phyloP scores from a whole-genome alignment of 2,329 filamentous ascomycete genomes.

The Arthrobotrys sphaeroides region DNA sequence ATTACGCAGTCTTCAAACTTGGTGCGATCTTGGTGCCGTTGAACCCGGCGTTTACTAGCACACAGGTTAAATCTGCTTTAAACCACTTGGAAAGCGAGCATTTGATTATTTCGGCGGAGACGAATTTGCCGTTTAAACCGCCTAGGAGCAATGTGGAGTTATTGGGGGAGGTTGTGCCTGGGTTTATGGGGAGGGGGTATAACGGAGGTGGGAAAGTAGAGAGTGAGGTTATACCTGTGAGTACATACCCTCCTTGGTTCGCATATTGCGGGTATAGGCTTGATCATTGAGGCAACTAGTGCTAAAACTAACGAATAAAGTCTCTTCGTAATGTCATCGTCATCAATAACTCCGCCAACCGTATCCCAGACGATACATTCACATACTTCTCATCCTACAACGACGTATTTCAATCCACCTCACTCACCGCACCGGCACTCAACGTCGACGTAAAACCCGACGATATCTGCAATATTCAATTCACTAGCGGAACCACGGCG shows the following conservation, averaged over 20 bases:
- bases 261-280: conserved; percentile 9
- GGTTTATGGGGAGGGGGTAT: conserved; percentile 59
- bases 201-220: conserved; percentile 14
- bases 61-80: conserved; percentile 80
- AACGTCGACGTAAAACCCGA: conserved; percentile 63
- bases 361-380: conserved; percentile 64
- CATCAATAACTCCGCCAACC: conserved; percentile 76
- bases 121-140: conserved; percentile 77
- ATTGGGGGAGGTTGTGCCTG: conserved; percentile 62
- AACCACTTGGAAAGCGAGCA: conserved; percentile 77
- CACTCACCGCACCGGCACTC: not conserved
- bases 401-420: conserved; percentile 60
- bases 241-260: conserved; percentile 57
- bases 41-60: conserved; percentile 85
- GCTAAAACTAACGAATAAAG: conserved; percentile 64
- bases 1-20: conserved; percentile 89
- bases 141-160: conserved; percentile 61
- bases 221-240: conserved; percentile 38
- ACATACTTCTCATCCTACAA: conserved; percentile 64
- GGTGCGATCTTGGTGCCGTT: conserved; percentile 94
- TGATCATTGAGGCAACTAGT: too few species aligned
- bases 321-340: conserved; percentile 76
- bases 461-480: conserved; percentile 93
- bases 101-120: conserved; percentile 85
- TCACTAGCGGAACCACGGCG: conserved; percentile 83